phyloP scores from a whole-genome alignment of 1,139 yeast genomes.

The Blastobotrys elegans region DNA sequence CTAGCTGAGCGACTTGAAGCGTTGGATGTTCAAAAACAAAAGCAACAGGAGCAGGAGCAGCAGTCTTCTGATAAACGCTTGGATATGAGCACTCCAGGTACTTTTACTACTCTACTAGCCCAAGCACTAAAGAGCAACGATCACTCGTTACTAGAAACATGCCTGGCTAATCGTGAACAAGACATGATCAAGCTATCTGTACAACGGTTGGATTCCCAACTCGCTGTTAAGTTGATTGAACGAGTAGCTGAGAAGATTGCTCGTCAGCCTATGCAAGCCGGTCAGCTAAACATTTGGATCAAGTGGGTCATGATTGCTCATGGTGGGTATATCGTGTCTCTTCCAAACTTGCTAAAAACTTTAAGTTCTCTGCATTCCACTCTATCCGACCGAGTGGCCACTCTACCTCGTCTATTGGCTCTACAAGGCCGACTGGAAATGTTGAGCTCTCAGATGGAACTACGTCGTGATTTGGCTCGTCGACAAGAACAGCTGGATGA shows the following conservation, averaged over 20 bases:
- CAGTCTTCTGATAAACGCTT: slow-evolving; percentile 15
- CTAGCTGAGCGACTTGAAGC: slow-evolving; percentile 41
- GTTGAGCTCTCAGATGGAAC: slow-evolving; percentile 62
- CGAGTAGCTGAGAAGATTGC: slow-evolving; percentile 80
- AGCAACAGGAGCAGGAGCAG: neutral
- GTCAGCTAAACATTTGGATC: slow-evolving; percentile 79
- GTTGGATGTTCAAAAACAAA: slow-evolving; percentile 33
- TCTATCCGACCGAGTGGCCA: slow-evolving; percentile 64
- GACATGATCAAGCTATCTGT: slow-evolving; percentile 68
- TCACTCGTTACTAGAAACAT: slow-evolving; percentile 54
- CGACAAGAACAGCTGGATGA: slow-evolving; percentile 32
- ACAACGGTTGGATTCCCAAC: slow-evolving; percentile 59
- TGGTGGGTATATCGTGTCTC: slow-evolving; percentile 71
- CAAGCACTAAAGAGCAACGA: slow-evolving; percentile 42
- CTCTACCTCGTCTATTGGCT: slow-evolving; percentile 73
- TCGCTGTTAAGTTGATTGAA: slow-evolving; percentile 73
- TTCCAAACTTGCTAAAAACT: slow-evolving; percentile 64
- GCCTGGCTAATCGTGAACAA: slow-evolving; percentile 65
- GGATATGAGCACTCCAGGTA: slow-evolving; percentile 25
- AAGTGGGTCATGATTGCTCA: slow-evolving; percentile 90
- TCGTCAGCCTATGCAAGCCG: slow-evolving; percentile 62
- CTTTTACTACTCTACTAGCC: slow-evolving; percentile 36
- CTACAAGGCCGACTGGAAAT: slow-evolving; percentile 77
- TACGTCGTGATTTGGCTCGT: slow-evolving; percentile 53
- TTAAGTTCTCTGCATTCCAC: slow-evolving; percentile 76